Conservation (phyloP, 2,329 filamentous ascomycete species). For the Biscogniauxia sp. region DNA sequence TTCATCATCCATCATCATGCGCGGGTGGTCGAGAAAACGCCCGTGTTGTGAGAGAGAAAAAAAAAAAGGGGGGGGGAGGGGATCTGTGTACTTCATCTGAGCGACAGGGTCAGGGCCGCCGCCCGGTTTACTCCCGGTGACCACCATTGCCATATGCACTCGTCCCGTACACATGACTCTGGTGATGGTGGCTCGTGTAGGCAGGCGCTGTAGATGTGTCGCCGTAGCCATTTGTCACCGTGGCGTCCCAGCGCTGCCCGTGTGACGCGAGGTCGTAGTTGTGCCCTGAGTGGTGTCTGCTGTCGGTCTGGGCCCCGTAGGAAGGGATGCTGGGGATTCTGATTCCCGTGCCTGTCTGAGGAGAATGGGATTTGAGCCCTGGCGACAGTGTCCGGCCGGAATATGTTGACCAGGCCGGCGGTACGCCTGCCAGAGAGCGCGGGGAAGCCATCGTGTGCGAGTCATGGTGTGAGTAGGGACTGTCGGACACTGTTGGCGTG, state of each 20-base stretch:
- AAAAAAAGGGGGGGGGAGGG: background rate
- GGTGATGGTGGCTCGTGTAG: conserved; percentile 31
- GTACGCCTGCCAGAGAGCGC: conserved; percentile 48
- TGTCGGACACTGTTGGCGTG: conserved; percentile 38
- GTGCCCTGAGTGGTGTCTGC: conserved; percentile 36
- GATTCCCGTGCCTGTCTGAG: conserved; percentile 31
- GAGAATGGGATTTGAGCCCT: conserved; percentile 37
- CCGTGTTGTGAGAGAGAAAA: too few species aligned
- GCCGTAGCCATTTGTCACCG: conserved; percentile 28
- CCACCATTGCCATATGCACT: conserved; percentile 42
- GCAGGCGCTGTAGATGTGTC: conserved; percentile 25
- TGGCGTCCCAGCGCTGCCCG: conserved; percentile 30
- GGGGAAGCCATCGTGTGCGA: conserved; percentile 53
- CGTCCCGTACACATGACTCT: conserved; percentile 42
- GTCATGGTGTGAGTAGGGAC: conserved; percentile 40
- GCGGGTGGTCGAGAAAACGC: background rate
- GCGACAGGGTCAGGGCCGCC: background rate
- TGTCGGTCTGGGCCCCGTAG: conserved; percentile 36
- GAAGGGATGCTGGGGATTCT: conserved; percentile 37
- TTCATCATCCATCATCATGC: background rate
- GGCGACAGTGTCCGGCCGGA: conserved; percentile 46
- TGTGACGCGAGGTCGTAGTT: conserved; percentile 35
- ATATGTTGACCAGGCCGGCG: conserved; percentile 49
- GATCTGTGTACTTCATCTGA: background rate
- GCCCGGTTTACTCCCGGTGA: conserved; percentile 39